Conservation (phyloP, 352 stramenopile species). For the Lagenidium sp. region DNA sequence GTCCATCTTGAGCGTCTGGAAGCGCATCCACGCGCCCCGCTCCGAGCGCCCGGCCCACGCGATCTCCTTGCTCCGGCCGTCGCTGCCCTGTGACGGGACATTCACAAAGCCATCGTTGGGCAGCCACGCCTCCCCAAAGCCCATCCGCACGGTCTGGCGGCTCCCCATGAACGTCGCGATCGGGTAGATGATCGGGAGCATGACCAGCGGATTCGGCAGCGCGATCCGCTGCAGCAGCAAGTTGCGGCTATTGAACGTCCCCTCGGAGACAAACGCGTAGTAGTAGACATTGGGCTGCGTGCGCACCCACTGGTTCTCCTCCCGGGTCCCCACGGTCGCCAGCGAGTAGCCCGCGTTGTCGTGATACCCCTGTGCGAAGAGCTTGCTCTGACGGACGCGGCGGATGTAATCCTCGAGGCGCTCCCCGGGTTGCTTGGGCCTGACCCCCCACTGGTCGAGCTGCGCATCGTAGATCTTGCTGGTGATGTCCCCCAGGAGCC, state of each 20-base stretch:
- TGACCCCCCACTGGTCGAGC: slow-evolving; percentile 12
- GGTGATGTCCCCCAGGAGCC: background rate
- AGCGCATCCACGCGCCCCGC: slow-evolving; percentile 10
- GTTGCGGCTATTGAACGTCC: slow-evolving; percentile 20
- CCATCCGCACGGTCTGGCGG: slow-evolving; percentile 15
- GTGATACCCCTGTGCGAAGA: slow-evolving; percentile 28
- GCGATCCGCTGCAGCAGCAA: slow-evolving; percentile 24
- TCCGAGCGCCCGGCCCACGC: slow-evolving; percentile 8
- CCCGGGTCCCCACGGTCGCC: slow-evolving; percentile 17
- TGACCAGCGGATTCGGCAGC: slow-evolving; percentile 26
- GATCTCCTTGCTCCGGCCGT: slow-evolving; percentile 9
- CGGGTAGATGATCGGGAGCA: slow-evolving; percentile 18
- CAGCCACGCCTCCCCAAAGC: slow-evolving; percentile 28
- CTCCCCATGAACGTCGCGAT: slow-evolving; percentile 28
- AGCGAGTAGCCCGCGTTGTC: slow-evolving; percentile 29
- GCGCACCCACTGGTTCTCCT: slow-evolving; percentile 32
- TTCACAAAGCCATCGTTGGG: slow-evolving; percentile 19
- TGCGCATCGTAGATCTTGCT: slow-evolving; percentile 1
- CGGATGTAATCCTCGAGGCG: slow-evolving; percentile 1
- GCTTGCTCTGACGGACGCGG: slow-evolving; percentile 4
- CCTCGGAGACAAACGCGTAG: slow-evolving; percentile 31
- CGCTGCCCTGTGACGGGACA: slow-evolving; percentile 13
- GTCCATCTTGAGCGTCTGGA: slow-evolving; percentile 9
- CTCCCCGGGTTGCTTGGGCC: slow-evolving; percentile 2
- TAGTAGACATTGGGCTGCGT: slow-evolving; percentile 40